Percentiles rank a stretch among this genome's conserved stretches.
These are phyloP conservation scores for Pugionium dolabratum DNA, from an alignment of 345 rosid genomes.

Conservation along the genomic window DNA sequence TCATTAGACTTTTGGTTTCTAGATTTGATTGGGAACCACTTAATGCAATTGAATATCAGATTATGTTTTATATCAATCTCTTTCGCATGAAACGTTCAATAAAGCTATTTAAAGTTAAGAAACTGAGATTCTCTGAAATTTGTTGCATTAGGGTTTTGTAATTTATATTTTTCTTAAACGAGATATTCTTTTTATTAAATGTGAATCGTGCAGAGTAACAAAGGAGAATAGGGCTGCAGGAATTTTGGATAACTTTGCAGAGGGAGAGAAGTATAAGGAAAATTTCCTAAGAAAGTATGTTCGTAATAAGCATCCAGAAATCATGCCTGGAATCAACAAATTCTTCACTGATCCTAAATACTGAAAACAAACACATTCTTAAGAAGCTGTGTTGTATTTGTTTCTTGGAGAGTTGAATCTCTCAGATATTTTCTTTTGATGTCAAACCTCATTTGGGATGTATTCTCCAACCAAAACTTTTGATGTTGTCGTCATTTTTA, in stretches of 20 bases:
- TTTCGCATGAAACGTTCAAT: neutral
- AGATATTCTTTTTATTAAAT: neutral
- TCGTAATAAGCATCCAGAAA: conserved; percentile 72
- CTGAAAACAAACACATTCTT: neutral
- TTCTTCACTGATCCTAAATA: conserved; percentile 83
- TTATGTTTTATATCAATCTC: neutral
- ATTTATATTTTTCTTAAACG: neutral
- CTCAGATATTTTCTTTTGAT: conserved; percentile 16
- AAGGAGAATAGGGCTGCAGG: conserved; percentile 95
- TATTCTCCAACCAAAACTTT: too few species aligned
- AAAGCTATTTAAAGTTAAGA: neutral
- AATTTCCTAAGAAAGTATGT: conserved; percentile 73
- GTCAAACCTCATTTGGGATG: conserved; percentile 5
- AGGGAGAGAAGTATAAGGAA: conserved; percentile 82
- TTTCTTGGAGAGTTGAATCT: conserved; percentile 18
- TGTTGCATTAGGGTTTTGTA: neutral
- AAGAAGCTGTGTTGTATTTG: neutral
- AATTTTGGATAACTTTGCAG: conserved; percentile 75
- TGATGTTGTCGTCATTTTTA: too few species aligned
- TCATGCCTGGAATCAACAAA: conserved; percentile 85
- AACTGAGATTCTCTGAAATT: neutral
- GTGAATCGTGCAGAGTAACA: conserved; percentile 51
- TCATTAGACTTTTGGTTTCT: neutral
- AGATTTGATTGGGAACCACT: neutral
- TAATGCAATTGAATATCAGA: neutral